Evolutionary conservation across 2,329 filamentous ascomycete genomes (phyloP).

Genomic region (Proliferodiscus dingleyae): DNA sequence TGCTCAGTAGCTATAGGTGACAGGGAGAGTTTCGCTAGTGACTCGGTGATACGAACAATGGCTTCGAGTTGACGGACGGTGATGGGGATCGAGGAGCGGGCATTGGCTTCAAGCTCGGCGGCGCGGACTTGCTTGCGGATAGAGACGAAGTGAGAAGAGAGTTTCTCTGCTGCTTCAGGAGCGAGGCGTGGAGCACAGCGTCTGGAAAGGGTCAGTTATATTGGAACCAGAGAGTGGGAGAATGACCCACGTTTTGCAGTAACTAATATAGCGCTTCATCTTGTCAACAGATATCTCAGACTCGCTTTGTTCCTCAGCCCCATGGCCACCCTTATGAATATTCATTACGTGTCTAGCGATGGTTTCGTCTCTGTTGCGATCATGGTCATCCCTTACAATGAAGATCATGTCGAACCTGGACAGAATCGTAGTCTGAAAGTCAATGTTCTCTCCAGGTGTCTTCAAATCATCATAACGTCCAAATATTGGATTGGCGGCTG

Average conservation of each 20-base stretch:
- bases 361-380: conserved; percentile 79
- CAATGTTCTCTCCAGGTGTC: conserved; percentile 95
- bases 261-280: conserved; percentile 95
- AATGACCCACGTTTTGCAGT: conserved; percentile 78
- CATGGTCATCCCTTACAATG: conserved; percentile 94
- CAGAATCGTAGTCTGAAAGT: conserved; percentile 97
- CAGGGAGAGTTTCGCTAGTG: conserved; percentile 84
- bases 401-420: conserved; percentile 99
- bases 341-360: conserved; percentile 97
- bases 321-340: conserved; percentile 88
- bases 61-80: conserved; percentile 96
- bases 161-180: conserved; percentile 86
- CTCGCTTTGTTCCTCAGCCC: conserved; percentile 75
- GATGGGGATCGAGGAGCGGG: conserved; percentile 90
- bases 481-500: conserved; percentile 95
- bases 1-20: conserved; percentile 81
- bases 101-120: conserved; percentile 82
- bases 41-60: conserved; percentile 94
- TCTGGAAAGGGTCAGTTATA: conserved; percentile 40
- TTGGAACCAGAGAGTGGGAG: not conserved
- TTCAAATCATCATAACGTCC: conserved; percentile 98
- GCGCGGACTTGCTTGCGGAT: conserved; percentile 93
- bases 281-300: conserved; percentile 92
- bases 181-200: conserved; percentile 90
- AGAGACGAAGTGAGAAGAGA: conserved; percentile 94